Percentiles rank a stretch among this genome's conserved stretches.
These are phyloP conservation scores for Ogataea polymorpha DNA, from an alignment of 805 yeast genomes.

Conservation along the genomic window DNA sequence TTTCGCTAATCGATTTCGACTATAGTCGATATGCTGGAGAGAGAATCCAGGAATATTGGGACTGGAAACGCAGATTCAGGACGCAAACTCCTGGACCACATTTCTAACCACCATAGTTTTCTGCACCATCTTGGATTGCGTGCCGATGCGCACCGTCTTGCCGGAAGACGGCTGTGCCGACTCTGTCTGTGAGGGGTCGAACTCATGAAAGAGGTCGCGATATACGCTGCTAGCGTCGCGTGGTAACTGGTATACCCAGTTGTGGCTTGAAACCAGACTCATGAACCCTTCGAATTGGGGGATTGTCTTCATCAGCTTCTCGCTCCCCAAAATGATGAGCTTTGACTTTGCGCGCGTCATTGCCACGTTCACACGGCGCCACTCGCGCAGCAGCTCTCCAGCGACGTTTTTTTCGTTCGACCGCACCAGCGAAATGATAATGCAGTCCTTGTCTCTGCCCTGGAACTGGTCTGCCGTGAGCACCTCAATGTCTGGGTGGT, in stretches of 20 bases:
- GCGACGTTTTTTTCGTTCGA: constrained; percentile 63
- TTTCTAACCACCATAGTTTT: constrained; percentile 19
- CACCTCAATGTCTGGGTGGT: constrained; percentile 55
- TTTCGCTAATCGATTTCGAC: constrained; percentile 70
- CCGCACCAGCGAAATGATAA: constrained; percentile 84
- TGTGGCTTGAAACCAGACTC: constrained; percentile 47
- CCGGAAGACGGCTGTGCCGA: background rate
- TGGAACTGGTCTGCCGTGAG: constrained; percentile 95
- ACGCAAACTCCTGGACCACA: constrained; percentile 16
- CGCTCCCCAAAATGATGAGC: constrained; percentile 79
- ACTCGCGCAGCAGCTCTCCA: constrained; percentile 79
- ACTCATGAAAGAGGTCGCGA: constrained; percentile 15
- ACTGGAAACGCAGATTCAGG: constrained; percentile 49
- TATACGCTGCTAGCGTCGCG: constrained; percentile 39
- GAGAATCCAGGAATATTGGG: constrained; percentile 65
- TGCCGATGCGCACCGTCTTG: constrained; percentile 9
- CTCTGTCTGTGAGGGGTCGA: constrained; percentile 3
- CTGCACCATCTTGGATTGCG: constrained; percentile 16
- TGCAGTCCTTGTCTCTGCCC: constrained; percentile 92
- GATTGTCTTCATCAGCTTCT: constrained; percentile 51
- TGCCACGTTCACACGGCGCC: constrained; percentile 93
- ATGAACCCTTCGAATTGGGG: constrained; percentile 59
- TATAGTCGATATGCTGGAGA: constrained; percentile 57
- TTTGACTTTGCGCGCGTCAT: constrained; percentile 87
- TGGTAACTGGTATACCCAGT: constrained; percentile 66